Evolutionary conservation across 495 filamentous ascomycete genomes (phyloP).

Genomic region (Astrocystis sublimbata): DNA sequence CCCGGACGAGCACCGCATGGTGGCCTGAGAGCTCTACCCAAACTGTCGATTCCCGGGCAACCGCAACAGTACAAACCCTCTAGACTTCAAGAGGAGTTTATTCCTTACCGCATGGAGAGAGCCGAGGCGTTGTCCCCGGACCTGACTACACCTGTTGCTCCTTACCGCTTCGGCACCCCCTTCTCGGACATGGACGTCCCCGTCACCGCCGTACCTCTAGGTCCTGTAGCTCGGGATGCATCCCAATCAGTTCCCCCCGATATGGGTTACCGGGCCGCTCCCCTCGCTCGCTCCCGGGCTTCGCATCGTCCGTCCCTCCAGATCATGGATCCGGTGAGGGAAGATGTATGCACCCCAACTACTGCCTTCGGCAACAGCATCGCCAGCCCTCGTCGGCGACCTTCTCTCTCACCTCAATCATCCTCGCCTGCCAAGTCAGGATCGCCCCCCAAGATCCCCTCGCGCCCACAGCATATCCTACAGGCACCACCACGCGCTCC

Average conservation of each 20-base stretch:
- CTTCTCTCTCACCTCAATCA: slow-evolving; percentile 35
- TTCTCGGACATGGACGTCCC: slow-evolving; percentile 91
- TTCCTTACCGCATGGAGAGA: slow-evolving; percentile 55
- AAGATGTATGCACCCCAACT: slow-evolving; percentile 42
- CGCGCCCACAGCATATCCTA: slow-evolving; percentile 32
- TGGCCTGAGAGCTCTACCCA: slow-evolving; percentile 58
- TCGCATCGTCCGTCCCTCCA: slow-evolving; percentile 61
- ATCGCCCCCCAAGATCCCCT: slow-evolving; percentile 25
- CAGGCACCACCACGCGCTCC: slow-evolving; percentile 50
- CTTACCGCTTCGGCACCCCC: slow-evolving; percentile 76
- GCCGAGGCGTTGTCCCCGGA: slow-evolving; percentile 49
- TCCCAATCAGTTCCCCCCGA: slow-evolving; percentile 92
- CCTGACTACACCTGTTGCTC: slow-evolving; percentile 49
- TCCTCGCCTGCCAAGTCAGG: slow-evolving; percentile 13
- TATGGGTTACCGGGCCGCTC: slow-evolving; percentile 68
- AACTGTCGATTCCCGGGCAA: slow-evolving; percentile 54
- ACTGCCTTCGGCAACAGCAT: slow-evolving; percentile 25
- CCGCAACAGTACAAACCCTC: slow-evolving; percentile 25
- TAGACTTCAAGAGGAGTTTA: slow-evolving; percentile 36
- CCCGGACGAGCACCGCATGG: slow-evolving; percentile 45
- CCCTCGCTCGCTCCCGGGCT: slow-evolving; percentile 52
- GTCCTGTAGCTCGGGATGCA: slow-evolving; percentile 66
- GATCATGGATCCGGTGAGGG: slow-evolving; percentile 58
- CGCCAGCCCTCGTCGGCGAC: slow-evolving; percentile 21
- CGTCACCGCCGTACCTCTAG: slow-evolving; percentile 68